These are phyloP conservation scores for Fusarium nurragi DNA, from an alignment of 2,329 filamentous ascomycete genomes.

Conservation along the genomic window DNA sequence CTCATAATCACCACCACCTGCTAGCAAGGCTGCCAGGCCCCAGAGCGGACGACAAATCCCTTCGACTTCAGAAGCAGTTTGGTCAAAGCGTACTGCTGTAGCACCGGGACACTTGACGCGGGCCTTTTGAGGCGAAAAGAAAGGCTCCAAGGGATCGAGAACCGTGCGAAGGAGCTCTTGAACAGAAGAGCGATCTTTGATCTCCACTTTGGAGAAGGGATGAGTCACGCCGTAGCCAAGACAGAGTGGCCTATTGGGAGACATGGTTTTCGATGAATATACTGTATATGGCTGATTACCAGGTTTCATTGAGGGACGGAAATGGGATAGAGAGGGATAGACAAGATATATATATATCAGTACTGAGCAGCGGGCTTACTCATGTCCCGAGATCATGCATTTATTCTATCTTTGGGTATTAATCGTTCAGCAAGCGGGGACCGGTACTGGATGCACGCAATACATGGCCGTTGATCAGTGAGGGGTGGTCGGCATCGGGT, in stretches of 20 bases:
- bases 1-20: constrained; percentile 71
- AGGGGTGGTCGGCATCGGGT: constrained; percentile 21
- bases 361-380: constrained; percentile 1
- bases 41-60: constrained; percentile 79
- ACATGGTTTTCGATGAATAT: constrained; percentile 24
- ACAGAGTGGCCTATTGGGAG: constrained; percentile 37
- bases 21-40: constrained; percentile 76
- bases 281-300: neutral
- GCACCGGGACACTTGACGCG: constrained; percentile 73
- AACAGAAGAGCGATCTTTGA: constrained; percentile 64
- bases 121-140: constrained; percentile 74
- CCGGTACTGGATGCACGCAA: neutral
- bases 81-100: constrained; percentile 80
- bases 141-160: constrained; percentile 75
- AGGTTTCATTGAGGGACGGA: neutral
- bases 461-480: constrained; percentile 28
- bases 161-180: constrained; percentile 69
- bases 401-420: neutral
- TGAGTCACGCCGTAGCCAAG: constrained; percentile 64
- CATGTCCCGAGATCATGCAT: constrained; percentile 24
- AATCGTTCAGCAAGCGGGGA: constrained; percentile 22
- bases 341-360: constrained; percentile 11
- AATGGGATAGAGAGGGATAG: neutral
- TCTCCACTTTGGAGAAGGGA: constrained; percentile 63
- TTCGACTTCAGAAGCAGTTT: constrained; percentile 80